Percentiles rank a stretch among this genome's conserved stretches.
phyloP scores from a whole-genome alignment of 306 rosid genomes.

The Trifolium repens region DNA sequence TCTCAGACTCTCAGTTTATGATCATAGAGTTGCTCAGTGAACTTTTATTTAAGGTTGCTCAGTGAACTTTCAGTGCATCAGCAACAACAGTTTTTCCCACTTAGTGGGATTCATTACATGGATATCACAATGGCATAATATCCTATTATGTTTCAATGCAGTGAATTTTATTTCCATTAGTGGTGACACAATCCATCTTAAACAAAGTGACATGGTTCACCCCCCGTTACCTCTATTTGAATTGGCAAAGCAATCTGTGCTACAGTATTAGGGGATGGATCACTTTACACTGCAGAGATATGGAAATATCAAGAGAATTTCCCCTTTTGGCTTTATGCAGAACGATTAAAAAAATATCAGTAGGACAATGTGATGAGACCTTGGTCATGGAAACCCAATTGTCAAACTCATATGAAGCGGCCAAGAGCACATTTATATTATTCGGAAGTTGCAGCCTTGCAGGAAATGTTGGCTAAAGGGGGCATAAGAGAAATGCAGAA shows the following conservation, averaged over 20 bases:
- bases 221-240: too few relatives aligned
- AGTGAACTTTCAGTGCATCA: background rate
- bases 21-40: background rate
- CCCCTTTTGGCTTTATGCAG: too few relatives aligned
- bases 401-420: background rate
- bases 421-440: background rate
- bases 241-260: too few relatives aligned
- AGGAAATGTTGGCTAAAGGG: background rate
- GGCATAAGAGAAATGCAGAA: background rate
- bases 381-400: background rate
- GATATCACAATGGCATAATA: background rate
- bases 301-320: too few relatives aligned
- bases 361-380: background rate
- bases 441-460: background rate
- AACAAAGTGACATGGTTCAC: too few relatives aligned
- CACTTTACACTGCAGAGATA: too few relatives aligned
- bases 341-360: background rate
- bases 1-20: constrained; percentile 6
- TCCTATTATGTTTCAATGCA: too few relatives aligned
- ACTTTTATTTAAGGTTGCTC: background rate
- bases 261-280: too few relatives aligned
- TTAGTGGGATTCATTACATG: background rate
- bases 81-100: background rate
- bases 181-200: too few relatives aligned
- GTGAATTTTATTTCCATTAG: too few relatives aligned